phyloP scores from a whole-genome alignment of 768 basidiomycete species.

The Neoboletus magnificus region DNA sequence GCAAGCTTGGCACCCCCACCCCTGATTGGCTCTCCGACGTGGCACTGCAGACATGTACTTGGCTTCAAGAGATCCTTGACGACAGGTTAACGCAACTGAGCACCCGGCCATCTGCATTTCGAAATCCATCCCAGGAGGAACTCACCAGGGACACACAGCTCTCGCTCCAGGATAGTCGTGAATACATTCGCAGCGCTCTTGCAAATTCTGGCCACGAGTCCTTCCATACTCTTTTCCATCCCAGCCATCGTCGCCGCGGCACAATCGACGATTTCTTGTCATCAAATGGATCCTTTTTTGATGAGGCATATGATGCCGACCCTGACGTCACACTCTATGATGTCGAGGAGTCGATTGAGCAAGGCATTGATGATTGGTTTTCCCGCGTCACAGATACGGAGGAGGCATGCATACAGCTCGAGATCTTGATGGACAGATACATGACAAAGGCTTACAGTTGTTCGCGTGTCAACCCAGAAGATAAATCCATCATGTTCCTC shows the following conservation, averaged over 20 bases:
- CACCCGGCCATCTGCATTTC: background rate
- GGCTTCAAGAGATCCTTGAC: background rate
- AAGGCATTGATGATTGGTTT: too few species aligned
- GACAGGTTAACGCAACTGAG: background rate
- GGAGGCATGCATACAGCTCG: background rate
- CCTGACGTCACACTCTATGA: too few species aligned
- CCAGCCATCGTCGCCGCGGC: too few species aligned
- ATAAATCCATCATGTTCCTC: conserved; percentile 39
- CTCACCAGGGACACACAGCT: background rate
- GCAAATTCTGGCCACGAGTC: background rate
- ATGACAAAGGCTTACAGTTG: background rate
- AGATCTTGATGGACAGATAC: background rate
- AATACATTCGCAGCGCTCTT: background rate
- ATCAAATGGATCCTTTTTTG: too few species aligned
- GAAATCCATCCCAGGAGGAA: background rate
- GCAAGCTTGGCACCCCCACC: too few species aligned
- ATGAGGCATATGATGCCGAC: too few species aligned
- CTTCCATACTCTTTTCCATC: too few species aligned
- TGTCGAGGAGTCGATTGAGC: too few species aligned
- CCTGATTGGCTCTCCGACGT: too few species aligned
- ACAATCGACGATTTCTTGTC: too few species aligned
- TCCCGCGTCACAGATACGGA: too few species aligned
- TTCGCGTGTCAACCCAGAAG: conserved; percentile 24
- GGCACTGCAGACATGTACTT: too few species aligned
- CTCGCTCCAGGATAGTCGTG: background rate